A percentile compares a stretch with the other conserved stretches of the same genome.
Evolutionary conservation across 202 grass and related monocot genomes (phyloP).

Genomic region (Schoenoplectus tabernaemontani): DNA sequence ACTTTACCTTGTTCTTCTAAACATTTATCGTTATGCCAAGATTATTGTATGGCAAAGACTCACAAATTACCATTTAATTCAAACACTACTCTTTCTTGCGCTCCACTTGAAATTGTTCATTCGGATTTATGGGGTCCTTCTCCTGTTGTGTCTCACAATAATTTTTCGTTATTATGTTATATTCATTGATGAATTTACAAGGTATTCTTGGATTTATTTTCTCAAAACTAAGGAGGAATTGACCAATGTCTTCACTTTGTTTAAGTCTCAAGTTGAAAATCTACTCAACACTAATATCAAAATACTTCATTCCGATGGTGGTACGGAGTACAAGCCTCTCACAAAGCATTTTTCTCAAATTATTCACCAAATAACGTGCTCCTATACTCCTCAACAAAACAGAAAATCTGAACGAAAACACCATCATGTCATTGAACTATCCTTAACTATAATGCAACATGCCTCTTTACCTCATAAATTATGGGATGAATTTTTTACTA

Average conservation of each 20-base stretch:
- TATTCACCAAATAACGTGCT: neutral
- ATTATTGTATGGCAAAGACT: neutral
- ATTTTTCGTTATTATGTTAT: constrained; percentile 7
- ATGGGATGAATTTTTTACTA: neutral
- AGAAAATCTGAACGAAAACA: no score
- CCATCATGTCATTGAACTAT: no score
- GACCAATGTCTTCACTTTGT: neutral
- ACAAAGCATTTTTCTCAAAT: no score
- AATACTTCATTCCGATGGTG: neutral
- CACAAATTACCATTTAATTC: neutral
- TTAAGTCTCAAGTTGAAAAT: neutral
- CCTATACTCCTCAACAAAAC: neutral
- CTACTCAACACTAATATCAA: neutral
- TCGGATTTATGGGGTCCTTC: neutral
- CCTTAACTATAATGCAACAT: no score
- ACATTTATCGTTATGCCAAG: neutral
- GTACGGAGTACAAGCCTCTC: neutral
- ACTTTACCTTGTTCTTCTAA: neutral
- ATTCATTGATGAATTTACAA: neutral
- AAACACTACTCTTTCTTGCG: neutral
- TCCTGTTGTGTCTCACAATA: neutral
- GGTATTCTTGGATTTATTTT: neutral
- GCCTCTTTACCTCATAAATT: neutral
- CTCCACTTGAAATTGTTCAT: neutral
- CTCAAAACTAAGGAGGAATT: neutral